Conservation (phyloP, 768 basidiomycete genomes). For the Leccinellum luteum region DNA sequence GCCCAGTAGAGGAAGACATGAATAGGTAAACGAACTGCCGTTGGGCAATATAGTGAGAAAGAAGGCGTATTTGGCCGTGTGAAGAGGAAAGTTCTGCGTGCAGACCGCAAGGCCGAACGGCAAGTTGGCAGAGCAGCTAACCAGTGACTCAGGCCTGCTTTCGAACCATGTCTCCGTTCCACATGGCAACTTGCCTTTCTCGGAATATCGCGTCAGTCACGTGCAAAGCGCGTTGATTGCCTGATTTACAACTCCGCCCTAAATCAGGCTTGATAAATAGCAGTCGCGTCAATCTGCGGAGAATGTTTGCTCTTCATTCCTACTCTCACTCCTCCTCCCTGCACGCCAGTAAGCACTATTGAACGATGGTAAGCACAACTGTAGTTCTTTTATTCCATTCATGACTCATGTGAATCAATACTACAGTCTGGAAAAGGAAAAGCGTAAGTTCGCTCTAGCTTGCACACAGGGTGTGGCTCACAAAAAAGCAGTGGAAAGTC, state of each 20-base stretch:
- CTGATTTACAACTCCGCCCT: constrained; percentile 31
- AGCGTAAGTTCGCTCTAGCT: constrained; percentile 35
- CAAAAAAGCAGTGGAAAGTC: constrained; percentile 40
- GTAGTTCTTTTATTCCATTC: background rate
- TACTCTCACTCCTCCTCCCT: constrained; percentile 21
- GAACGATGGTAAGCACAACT: constrained; percentile 33
- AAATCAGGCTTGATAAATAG: constrained; percentile 29
- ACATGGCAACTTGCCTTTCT: constrained; percentile 19
- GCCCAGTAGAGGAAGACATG: constrained; percentile 33
- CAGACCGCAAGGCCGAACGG: constrained; percentile 29
- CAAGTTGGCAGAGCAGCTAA: constrained; percentile 2
- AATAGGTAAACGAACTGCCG: constrained; percentile 31
- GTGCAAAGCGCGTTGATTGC: constrained; percentile 34
- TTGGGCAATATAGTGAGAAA: constrained; percentile 5
- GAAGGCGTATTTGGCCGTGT: constrained; percentile 7
- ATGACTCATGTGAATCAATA: constrained; percentile 5
- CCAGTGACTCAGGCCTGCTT: background rate
- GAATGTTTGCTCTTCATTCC: constrained; percentile 6
- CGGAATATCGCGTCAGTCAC: constrained; percentile 32
- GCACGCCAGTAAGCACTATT: constrained; percentile 4
- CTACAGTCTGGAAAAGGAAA: constrained; percentile 56
- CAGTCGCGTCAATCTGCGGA: constrained; percentile 20
- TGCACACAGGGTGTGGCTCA: background rate
- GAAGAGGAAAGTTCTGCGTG: constrained; percentile 29
- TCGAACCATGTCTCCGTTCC: constrained; percentile 19